A percentile compares a stretch with the other conserved stretches of the same genome.
phyloP scores from a whole-genome alignment of 2,329 filamentous ascomycete species.

The Colletotrichum eremochloae region DNA sequence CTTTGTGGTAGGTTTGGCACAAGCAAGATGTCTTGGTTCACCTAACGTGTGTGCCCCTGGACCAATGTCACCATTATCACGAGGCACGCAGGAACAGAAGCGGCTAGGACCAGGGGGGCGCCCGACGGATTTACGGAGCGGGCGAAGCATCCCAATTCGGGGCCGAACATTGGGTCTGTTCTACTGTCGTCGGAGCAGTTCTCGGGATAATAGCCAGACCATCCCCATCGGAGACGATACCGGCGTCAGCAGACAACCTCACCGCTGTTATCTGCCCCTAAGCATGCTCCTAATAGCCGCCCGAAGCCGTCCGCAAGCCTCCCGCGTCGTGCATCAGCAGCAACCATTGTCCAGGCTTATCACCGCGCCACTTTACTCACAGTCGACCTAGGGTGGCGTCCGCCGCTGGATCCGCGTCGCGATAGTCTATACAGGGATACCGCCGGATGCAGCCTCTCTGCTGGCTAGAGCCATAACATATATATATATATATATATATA shows the following conservation, averaged over 20 bases:
- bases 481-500: background rate
- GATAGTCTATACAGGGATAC: background rate
- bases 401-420: background rate
- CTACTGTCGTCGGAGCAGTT: constrained; percentile 10
- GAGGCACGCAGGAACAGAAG: constrained; percentile 21
- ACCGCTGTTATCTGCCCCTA: background rate
- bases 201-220: background rate
- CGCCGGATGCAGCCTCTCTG: background rate
- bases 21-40: constrained; percentile 34
- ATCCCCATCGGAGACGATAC: constrained; percentile 12
- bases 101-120: constrained; percentile 25
- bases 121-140: constrained; percentile 26
- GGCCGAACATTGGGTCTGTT: constrained; percentile 19
- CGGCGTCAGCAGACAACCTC: constrained; percentile 9
- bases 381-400: background rate
- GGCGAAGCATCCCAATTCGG: constrained; percentile 34
- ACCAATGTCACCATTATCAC: constrained; percentile 30
- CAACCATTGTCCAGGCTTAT: background rate
- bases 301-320: constrained; percentile 8
- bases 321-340: background rate
- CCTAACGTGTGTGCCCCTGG: constrained; percentile 16
- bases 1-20: constrained; percentile 7
- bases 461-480: background rate
- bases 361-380: background rate
- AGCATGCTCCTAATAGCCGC: background rate